Base-by-base conservation (phyloP, 164 flowering plant genomes). In the Sextonia rubra region DNA sequence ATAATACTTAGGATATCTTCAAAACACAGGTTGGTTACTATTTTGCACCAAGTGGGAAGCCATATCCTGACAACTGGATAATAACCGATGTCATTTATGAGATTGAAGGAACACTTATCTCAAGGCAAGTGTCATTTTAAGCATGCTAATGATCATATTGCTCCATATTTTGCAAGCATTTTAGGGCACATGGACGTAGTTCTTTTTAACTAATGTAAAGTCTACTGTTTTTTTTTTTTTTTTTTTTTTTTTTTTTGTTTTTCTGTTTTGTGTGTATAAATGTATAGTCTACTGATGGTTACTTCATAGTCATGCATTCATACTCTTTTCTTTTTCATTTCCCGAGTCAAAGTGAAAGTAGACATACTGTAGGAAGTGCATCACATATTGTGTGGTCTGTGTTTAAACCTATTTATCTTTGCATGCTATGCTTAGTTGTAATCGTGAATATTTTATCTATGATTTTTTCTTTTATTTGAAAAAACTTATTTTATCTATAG, bases 21-120 rank as follows among this genome's bases (percentile, higher is more conserved):
- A 74, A 18, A n/a, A 73, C 75, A 75, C 92, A 95, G 99, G 96
- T 93, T 69, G 99, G 99, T 18, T 93, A 93, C 74, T 90, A 91
- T 84, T 88, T 89, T 87, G 99, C 99, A 74, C 99, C 98, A 49
- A 95, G 99, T 85, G 99, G 99, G 64, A 95, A 95, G 84, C 98
- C 99, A 63, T 95, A 95, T 78, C 99, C 99, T 77, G 99, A 95
- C 81, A 95, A 95, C 80, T 95, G 99, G 99, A 95, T 95, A 80
- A 84, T 91, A 72, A 95, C 99, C 63, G 99, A 95, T 85, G 80
- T 93, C 70, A 82, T 91, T 60, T 95, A 90, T 84, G 99, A 95
- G 82, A 37, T 77, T 72, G 99, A 95, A 83, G 97, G 98, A 80
- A 82, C 94, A 74, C 78, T 95, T 4, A 69, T 82, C 69, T 87